phyloP scores from a whole-genome alignment of 129 eudicot genomes.

The Scalesia atractyloides region DNA sequence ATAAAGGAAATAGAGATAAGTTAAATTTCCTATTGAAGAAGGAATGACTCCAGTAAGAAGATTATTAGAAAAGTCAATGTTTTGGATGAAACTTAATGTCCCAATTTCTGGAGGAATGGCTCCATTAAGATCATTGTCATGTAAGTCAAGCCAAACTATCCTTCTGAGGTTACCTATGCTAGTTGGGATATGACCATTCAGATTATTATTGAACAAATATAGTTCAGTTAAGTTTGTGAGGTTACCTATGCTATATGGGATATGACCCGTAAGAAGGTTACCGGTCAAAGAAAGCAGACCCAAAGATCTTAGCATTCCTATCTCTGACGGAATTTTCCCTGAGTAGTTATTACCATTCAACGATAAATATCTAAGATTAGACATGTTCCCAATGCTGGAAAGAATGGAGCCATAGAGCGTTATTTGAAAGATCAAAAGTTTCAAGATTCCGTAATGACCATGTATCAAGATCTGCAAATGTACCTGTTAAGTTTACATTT shows the following conservation, averaged over 20 bases:
- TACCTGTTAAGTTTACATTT: slow-evolving; percentile 30
- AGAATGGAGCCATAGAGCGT: slow-evolving; percentile 37
- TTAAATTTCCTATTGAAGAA: slow-evolving; percentile 22
- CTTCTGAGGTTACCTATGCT: slow-evolving; percentile 12
- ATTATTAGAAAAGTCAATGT: slow-evolving; percentile 26
- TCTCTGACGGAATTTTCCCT: slow-evolving; percentile 28
- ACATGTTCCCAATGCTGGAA: slow-evolving; percentile 18
- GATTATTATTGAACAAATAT: not conserved
- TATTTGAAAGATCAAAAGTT: slow-evolving; percentile 17
- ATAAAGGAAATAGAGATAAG: not conserved
- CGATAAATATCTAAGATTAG: slow-evolving; percentile 18
- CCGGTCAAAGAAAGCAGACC: not conserved
- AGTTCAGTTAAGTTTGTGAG: slow-evolving; percentile 6
- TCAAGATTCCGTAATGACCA: slow-evolving; percentile 28
- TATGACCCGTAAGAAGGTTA: slow-evolving; percentile 11
- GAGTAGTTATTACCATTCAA: slow-evolving; percentile 20
- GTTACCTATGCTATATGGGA: slow-evolving; percentile 20
- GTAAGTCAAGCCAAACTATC: not conserved
- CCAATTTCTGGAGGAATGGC: slow-evolving; percentile 28
- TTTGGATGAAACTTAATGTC: not conserved
- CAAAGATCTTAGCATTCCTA: slow-evolving; percentile 19
- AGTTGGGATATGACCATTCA: slow-evolving; percentile 19
- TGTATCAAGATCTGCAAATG: slow-evolving; percentile 29
- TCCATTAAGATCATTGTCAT: slow-evolving; percentile 27
- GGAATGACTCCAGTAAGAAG: slow-evolving; percentile 37